phyloP scores from a whole-genome alignment of 192 early-diverging fungal species.

The Rhizophagus sp. region DNA sequence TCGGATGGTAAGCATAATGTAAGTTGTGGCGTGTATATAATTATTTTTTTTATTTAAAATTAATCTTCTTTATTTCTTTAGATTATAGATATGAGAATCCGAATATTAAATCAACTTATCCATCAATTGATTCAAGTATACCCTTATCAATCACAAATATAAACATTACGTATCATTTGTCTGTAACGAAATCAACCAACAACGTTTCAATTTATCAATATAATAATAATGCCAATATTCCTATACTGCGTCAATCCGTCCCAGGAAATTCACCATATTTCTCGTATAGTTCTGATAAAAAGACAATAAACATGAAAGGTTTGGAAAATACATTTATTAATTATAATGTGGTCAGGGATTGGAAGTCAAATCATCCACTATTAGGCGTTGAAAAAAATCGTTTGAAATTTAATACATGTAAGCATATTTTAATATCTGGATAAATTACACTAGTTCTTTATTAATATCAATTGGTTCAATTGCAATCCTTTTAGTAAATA shows the following conservation, averaged over 20 bases:
- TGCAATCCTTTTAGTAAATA: not conserved
- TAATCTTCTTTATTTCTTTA: no score
- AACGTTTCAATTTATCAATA: not conserved
- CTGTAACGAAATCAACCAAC: not conserved
- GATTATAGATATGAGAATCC: no score
- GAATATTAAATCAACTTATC: no score
- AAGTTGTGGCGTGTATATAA: no score
- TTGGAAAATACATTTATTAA: constrained; percentile 12
- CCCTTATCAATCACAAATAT: not conserved
- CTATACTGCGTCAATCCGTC: not conserved
- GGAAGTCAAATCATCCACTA: not conserved
- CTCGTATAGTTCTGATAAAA: not conserved
- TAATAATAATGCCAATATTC: not conserved
- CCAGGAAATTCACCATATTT: not conserved
- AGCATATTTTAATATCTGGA: not conserved
- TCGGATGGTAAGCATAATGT: not conserved
- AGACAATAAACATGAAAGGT: not conserved
- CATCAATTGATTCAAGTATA: no score
- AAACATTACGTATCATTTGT: not conserved
- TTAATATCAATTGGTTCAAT: not conserved
- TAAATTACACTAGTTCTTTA: not conserved
- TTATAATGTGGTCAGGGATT: not conserved
- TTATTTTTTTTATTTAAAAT: no score
- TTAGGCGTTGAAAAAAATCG: not conserved
- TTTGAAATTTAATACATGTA: constrained; percentile 1